phyloP scores from a whole-genome alignment of 2,329 filamentous ascomycete species.

The Aphanocladium album region DNA sequence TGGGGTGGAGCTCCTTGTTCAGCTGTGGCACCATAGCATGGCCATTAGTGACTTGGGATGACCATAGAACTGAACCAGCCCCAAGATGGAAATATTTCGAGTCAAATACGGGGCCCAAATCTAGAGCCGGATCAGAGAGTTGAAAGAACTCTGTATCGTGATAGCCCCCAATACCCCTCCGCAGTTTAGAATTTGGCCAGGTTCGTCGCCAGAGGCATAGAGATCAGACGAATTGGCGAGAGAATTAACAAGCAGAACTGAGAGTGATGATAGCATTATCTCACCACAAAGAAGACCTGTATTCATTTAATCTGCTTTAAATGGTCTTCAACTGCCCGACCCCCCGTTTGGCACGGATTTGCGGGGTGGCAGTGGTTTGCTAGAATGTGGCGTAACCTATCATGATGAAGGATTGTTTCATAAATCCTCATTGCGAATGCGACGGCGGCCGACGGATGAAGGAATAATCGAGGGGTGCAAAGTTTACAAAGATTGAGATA shows the following conservation, averaged over 20 bases:
- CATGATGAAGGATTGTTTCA: neutral
- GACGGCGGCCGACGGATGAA: neutral
- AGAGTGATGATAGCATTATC: too few species aligned
- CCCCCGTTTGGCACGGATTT: neutral
- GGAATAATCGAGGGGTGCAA: neutral
- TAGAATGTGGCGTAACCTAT: neutral
- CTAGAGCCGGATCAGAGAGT: neutral
- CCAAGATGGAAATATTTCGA: conserved; percentile 1
- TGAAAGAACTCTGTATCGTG: neutral
- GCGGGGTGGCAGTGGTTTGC: neutral
- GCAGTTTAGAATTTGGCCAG: neutral
- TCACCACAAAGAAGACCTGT: too few species aligned
- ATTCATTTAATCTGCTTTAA: too few species aligned
- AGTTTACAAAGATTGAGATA: neutral
- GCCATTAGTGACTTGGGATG: neutral
- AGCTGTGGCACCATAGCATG: neutral
- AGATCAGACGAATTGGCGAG: neutral
- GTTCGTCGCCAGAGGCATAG: neutral
- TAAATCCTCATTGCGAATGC: neutral
- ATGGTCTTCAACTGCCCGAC: neutral
- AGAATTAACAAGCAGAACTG: too few species aligned
- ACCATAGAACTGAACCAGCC: neutral
- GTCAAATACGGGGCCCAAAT: neutral
- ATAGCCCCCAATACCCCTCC: neutral
- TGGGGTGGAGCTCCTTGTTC: neutral